Conservation (phyloP, 495 filamentous ascomycete genomes). For the Jackrogersella multiformis region DNA sequence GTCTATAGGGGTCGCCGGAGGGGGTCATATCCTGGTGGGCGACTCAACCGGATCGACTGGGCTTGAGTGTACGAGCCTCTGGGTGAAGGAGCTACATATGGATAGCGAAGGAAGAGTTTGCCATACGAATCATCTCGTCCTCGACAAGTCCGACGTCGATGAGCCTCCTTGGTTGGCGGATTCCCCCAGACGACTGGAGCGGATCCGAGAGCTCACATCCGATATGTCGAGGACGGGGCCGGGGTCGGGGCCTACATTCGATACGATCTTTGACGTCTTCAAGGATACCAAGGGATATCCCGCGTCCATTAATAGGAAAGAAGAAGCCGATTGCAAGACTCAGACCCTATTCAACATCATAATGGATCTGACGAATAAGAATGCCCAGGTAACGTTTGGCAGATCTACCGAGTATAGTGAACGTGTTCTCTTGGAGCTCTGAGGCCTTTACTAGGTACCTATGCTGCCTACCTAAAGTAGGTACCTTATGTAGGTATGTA, state of each 20-base stretch:
- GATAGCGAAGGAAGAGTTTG: constrained; percentile 59
- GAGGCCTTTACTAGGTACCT: neutral
- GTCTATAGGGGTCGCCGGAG: constrained; percentile 65
- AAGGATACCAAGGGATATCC: constrained; percentile 41
- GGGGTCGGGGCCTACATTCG: constrained; percentile 22
- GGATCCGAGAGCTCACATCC: constrained; percentile 55
- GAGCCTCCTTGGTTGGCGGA: constrained; percentile 65
- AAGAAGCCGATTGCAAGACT: constrained; percentile 22
- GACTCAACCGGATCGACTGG: constrained; percentile 64
- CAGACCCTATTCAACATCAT: constrained; percentile 60
- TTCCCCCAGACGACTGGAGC: constrained; percentile 59
- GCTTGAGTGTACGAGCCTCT: constrained; percentile 66
- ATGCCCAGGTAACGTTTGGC: constrained; percentile 52
- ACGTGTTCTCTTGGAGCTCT: constrained; percentile 28
- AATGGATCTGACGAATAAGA: constrained; percentile 56
- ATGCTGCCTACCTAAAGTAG: neutral
- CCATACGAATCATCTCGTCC: constrained; percentile 72
- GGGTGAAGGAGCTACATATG: constrained; percentile 60
- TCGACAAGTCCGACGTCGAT: constrained; percentile 47
- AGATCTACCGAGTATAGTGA: constrained; percentile 49
- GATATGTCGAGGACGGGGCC: too few species aligned
- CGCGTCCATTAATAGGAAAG: constrained; percentile 39
- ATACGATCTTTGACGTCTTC: constrained; percentile 33
- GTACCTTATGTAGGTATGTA: neutral
- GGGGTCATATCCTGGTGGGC: constrained; percentile 69